Base-by-base conservation (phyloP, 768 basidiomycete species). In the Lentinula sp. region DNA sequence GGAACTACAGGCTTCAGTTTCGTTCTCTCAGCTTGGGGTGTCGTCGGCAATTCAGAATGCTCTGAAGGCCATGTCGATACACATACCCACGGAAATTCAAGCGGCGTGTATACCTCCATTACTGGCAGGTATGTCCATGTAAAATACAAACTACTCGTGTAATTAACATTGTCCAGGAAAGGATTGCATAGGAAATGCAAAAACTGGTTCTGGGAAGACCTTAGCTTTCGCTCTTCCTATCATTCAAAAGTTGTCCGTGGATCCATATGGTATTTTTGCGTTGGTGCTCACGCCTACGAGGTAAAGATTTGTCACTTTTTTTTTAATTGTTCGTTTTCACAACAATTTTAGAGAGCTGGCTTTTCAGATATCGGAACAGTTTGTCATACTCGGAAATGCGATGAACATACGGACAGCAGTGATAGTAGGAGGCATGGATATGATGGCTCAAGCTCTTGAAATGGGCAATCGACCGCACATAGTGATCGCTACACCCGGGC, bases 121-220 rank as follows among this genome's bases (percentile, higher is more conserved):
- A 57, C 77, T 99, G 31, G 75, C 81, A 76, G 92, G 92, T 87
- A 67, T 75, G 80, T 65, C 10, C 32, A 43, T 39, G 7, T 15
- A 16, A 4, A 6, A 48, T 48, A 18, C 6, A 11, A 21, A 28
- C 60, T n/a, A 2, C 23, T 39, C 11, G 32, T 39, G 5, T 8
- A 2, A 35, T 28, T 32, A 8, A 28, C 37, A 48, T 35, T 54
- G 57, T 63, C 35, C 73, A 93, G 96, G 96, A 42, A 84, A 88
- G 69, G 96, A 99, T 73, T 98, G 95, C 71, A 93, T 99, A 61
- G 97, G 97, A 9, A 95, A 96, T 64, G 95, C 97, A 1, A 95
- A 98, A 75, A 99, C 97, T 0, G 97, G 97, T 57, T 95, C 93
- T 1, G 96, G 96, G 67, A 99, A 99, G 76, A 99, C 97, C 0